Evolutionary conservation across 2,329 filamentous ascomycete species (phyloP), one percentile per base, ranked within the genome.

Genomic region (Alternaria angustiovoidea): DNA sequence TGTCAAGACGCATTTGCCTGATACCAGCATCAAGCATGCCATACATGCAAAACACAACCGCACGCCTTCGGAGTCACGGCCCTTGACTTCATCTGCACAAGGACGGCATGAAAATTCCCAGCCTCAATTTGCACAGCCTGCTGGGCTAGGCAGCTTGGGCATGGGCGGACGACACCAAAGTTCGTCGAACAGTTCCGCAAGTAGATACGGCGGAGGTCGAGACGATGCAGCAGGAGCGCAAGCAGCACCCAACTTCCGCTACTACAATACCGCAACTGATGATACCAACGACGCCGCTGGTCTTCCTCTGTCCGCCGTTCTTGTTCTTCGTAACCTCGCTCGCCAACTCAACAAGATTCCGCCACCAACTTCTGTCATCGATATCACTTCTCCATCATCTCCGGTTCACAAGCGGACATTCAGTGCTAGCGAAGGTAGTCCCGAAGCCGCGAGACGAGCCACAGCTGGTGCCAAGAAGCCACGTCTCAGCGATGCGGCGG

Each of bases 261-360:
- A 78, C 66, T 78, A 80, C 65, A 82, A 82, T 51, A 84, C 83
- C n/a, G 75, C 79, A 1, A 77, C 79, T 14, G 84, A 86, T 63
- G 84, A 86, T 65, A 73, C 75, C 5, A 66, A 68, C 54, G 82
- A 93, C 71, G 89, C 91, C 2, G 90, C 89, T 1, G 92, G 92
- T 5, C 89, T 94, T 36, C 91, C 92, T n/a, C 83, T 94, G 7
- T 91, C 90, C 55, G 90, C 91, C 2, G 89, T 91, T 14, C 83
- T 94, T 28, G 90, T 95, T 36, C 83, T 95, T 46, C 87, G 92
- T 30, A 95, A 95, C 74, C 87, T 95, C 62, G 91, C 91, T 12
- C 78, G 81, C 24, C 77, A 79, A 57, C 70, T 81, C 24, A 75
- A 73, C 20, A 81, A 79, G 55, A 71, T 80, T 4, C 70, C 73